Evolutionary conservation across 208 protist species (phyloP), one percentile per base, ranked within the genome.

Genomic region (Wallacemonas rigidus): DNA sequence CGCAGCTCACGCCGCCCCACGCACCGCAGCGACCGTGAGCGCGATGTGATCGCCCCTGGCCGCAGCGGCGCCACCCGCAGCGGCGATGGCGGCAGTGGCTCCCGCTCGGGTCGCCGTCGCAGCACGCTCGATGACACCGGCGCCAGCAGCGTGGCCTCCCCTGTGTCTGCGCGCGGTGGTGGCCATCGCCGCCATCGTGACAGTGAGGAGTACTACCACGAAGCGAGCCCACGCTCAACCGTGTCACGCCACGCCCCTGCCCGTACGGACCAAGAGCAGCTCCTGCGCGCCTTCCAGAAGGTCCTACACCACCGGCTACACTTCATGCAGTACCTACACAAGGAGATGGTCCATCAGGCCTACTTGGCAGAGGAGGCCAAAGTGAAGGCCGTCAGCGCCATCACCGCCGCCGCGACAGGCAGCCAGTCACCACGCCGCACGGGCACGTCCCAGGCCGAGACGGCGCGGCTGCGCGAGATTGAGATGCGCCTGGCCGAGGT

Each of bases 321-420:
- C 71, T 78, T 95, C 75, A 87, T 94, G 88, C 83, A 89, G 71
- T 92, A 95, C 67, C 72, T 94, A 17, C 91, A 95, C 68, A 92
- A 90, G 79, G 88, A 91, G 71, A 86, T 94, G 79, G 87, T 87
- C 41, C 85, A 92, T 65, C 85, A 95, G 77, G 88, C 87, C 2
- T 95, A 89, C 71, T 69, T 90, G 43, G 85, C 62, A 15, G 91
- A 88, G 77, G 91, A 93, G 78, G 83, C 83, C 6, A 78, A 80
- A 76, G 51, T 91, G 35, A 85, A 82, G 75, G 74, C 75, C 12
- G 81, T 74, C 14, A 67, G 48, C 68, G 75, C 67, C 51, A 65
- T 63, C 61, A 62, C 82, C 7, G 57, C 55, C 2, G 70, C 43
- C 35, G 51, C 68, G 40, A 40, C 67, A 17, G 36, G 58, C 68